Evolutionary conservation across 2,329 filamentous ascomycete species (phyloP).

Genomic region (Claviceps purpurea): DNA sequence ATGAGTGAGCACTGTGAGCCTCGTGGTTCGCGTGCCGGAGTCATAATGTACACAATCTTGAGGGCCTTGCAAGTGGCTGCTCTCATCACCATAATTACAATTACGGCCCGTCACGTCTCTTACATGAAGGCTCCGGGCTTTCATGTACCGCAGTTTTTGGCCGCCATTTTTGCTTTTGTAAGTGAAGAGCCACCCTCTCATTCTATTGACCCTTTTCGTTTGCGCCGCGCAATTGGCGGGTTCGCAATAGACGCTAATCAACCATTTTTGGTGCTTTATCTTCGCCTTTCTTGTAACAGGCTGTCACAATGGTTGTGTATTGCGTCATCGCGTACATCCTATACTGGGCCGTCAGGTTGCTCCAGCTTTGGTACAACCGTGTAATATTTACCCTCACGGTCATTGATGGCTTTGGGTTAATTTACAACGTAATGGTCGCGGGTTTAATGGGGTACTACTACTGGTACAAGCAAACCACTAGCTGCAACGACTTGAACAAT

Average conservation of each 20-base stretch:
- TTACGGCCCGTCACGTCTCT: slow-evolving; percentile 70
- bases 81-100: slow-evolving; percentile 60
- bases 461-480: slow-evolving; percentile 61
- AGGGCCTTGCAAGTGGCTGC: slow-evolving; percentile 57
- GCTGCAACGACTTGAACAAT: slow-evolving; percentile 41
- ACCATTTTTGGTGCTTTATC: background rate
- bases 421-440: slow-evolving; percentile 66
- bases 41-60: slow-evolving; percentile 63
- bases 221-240: background rate
- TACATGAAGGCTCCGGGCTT: slow-evolving; percentile 56
- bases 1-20: slow-evolving; percentile 34
- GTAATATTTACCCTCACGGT: slow-evolving; percentile 56
- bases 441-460: slow-evolving; percentile 51
- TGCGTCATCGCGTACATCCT: slow-evolving; percentile 68
- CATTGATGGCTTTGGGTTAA: slow-evolving; percentile 55
- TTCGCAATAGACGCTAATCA: too few relatives aligned
- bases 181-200: slow-evolving; percentile 21
- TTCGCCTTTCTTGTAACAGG: slow-evolving; percentile 32
- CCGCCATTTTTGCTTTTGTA: slow-evolving; percentile 71
- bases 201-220: too few relatives aligned
- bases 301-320: slow-evolving; percentile 68
- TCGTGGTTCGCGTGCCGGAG: slow-evolving; percentile 55
- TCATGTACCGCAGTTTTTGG: slow-evolving; percentile 55
- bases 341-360: slow-evolving; percentile 45
- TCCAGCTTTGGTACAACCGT: too few relatives aligned